Base-by-base conservation (phyloP, 768 basidiomycete species). In the Hygrocybe punicea region DNA sequence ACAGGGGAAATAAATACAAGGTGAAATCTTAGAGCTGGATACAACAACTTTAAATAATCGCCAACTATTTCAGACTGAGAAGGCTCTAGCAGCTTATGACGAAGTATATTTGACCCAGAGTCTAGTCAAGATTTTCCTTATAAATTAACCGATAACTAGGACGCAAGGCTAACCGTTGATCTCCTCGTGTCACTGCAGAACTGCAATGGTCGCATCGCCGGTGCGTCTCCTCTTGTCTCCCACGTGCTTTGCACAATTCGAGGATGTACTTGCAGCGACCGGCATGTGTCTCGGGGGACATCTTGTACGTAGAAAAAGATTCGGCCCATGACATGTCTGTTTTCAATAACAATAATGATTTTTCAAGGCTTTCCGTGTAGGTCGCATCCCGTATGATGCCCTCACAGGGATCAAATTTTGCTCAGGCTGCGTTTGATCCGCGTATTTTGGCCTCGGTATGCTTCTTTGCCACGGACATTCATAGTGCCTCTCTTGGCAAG, bases 381-480 rank as follows among this genome's bases (percentile, higher is more conserved):
- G 73, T 62, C n/a, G 11, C 7, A n/a, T 42, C 16, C 10, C 29
- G 14, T 42, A 45, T 50, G n/a, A n/a, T 19, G 17, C 13, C 37
- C 11, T n/a, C n/a, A 33, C 21, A 49, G 19, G 56, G 6, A 25
- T 46, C 29, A 24, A 29, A 36, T 19, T 35, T 44, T 44, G 25
- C 40, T 5, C 57, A 95, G 91, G 91, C 91, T 49, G 91, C 93
- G 0, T 94, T 98, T 67, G 89, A 98, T 68, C 75, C 80, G 5
- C 84, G 95, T 34, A 82, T 97, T 21, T 77, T 91, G 3, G 78
- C 95, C 1, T 81, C 91, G 0, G 90, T 96, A 40, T 97, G 94
- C 73, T 98, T 91, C 76, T 98, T 98, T 66, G 93, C 90, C 2
- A 98, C 96, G 14, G 94, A 96, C 68, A 84, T 98, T 46, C 96